A percentile compares a stretch with the other conserved stretches of the same genome.
Evolutionary conservation across 1,284 basidiomycete genomes (phyloP).

Genomic region (Testicularia cyperi): DNA sequence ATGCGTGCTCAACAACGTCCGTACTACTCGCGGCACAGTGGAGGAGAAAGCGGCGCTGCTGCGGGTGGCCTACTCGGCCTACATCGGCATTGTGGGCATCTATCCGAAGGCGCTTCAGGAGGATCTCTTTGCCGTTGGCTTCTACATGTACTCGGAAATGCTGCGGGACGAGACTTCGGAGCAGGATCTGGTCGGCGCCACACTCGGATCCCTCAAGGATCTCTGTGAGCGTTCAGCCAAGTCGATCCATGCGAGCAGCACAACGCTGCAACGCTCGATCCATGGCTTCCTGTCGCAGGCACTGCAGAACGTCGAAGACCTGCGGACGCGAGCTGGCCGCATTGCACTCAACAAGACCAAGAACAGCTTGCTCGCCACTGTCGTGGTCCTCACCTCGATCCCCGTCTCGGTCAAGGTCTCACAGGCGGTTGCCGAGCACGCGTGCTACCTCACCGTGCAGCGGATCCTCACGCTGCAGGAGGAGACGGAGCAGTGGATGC

Average conservation of each 20-base stretch:
- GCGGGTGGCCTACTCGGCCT: constrained; percentile 70
- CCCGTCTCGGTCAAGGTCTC: constrained; percentile 72
- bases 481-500: constrained; percentile 62
- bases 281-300: constrained; percentile 85
- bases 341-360: constrained; percentile 82
- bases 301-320: constrained; percentile 82
- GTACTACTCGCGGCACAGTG: constrained; percentile 61
- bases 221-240: constrained; percentile 48
- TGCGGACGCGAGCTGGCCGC: constrained; percentile 69
- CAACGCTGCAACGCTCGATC: constrained; percentile 65
- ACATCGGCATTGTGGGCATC: constrained; percentile 68
- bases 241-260: constrained; percentile 44
- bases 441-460: constrained; percentile 79
- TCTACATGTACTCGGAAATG: constrained; percentile 76
- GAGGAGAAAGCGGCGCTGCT: constrained; percentile 67
- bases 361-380: constrained; percentile 83
- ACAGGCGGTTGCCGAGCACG: constrained; percentile 76
- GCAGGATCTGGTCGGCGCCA: constrained; percentile 40
- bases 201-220: constrained; percentile 46
- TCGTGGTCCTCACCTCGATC: constrained; percentile 79
- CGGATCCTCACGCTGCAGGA: constrained; percentile 68
- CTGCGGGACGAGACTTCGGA: constrained; percentile 49
- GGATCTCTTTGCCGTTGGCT: constrained; percentile 76
- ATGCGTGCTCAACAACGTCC: constrained; percentile 73
- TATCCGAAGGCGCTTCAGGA: constrained; percentile 68